Evolutionary conservation across 2,329 filamentous ascomycete genomes (phyloP), one percentile per base, ranked within the genome.

Genomic region (Teratosphaeria zuluensis): DNA sequence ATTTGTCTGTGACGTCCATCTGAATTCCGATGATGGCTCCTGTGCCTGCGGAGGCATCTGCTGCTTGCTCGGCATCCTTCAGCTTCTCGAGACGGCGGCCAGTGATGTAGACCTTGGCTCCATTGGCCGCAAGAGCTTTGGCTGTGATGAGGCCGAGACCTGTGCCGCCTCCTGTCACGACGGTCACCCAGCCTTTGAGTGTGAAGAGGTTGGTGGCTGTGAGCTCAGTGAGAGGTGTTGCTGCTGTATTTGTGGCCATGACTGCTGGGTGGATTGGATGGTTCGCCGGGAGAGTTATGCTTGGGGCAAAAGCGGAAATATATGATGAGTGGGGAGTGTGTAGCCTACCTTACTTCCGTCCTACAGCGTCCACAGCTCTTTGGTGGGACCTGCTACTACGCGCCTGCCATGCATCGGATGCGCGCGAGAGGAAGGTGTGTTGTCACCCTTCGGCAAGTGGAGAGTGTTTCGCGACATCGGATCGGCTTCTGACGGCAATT

Each of bases 1-100:
- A 58, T 58, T 71, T 70, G 61, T 70, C 67, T 11, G 66, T 70
- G 56, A 69, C 68, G 60, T 70, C 68, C 68, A 70, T 69, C 24
- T 67, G 66, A 12, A 71, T 48, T 12, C 59, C 68, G 31, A 66
- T 63, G 57, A 71, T 69, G 57, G 84, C 85, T 68, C 89, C 89
- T 5, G 52, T 53, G 14, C 81, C 78, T 59, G 80, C 78, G 62
- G 80, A 83, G 80, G 89, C 91, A 58, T 80, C 70, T 14, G 61
- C 70, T 53, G 52, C 28, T 53, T 64, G 66, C 54, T 74, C 68
- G 19, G 72, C 73, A 31, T 65, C 74, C 56, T 78, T 72, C 38
- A 80, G 71, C 53, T 76, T 74, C 19, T 79, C 76, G 33, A 71
- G 65, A 28, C 77, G 73, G 11, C 77, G 74, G 6, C 78, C 77